Percentiles rank a stretch among this genome's conserved stretches.
These are phyloP conservation scores for Eucalyptus fibrosa DNA, from an alignment of 345 rosid genomes.

Conservation along the genomic window DNA sequence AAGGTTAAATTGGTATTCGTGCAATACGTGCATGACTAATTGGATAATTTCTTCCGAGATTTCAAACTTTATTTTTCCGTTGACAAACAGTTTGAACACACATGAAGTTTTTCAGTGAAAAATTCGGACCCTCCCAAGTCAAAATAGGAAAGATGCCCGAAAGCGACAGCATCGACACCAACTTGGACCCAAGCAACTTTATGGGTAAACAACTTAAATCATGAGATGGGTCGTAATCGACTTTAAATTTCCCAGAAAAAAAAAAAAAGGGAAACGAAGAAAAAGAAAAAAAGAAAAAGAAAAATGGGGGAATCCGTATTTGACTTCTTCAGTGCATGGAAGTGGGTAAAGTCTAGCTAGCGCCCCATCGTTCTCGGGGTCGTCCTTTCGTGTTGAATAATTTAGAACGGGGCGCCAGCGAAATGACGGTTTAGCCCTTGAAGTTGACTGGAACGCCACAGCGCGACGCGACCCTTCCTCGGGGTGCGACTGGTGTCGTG, in stretches of 20 bases:
- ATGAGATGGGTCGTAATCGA: neutral
- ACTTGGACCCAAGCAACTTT: neutral
- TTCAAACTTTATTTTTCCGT: neutral
- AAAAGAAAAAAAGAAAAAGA: neutral
- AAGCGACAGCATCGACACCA: neutral
- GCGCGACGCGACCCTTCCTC: neutral
- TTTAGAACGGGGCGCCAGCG: accelerated
- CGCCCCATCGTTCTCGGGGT: neutral
- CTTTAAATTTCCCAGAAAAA: neutral
- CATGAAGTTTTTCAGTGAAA: neutral
- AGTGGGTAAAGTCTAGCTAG: neutral
- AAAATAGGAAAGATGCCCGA: neutral
- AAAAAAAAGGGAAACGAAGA: too few relatives aligned
- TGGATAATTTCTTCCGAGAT: neutral
- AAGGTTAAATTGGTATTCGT: neutral
- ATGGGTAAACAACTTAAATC: neutral
- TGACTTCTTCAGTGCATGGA: neutral
- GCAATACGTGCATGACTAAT: neutral
- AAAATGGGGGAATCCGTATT: neutral
- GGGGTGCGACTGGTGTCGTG: neutral
- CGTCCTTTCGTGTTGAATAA: neutral
- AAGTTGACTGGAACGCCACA: neutral
- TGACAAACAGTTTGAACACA: neutral
- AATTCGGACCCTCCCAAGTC: neutral
- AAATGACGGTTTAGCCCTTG: neutral